Conservation (phyloP, 108 stramenopile genomes). For the Cylindrotheca closterium region DNA sequence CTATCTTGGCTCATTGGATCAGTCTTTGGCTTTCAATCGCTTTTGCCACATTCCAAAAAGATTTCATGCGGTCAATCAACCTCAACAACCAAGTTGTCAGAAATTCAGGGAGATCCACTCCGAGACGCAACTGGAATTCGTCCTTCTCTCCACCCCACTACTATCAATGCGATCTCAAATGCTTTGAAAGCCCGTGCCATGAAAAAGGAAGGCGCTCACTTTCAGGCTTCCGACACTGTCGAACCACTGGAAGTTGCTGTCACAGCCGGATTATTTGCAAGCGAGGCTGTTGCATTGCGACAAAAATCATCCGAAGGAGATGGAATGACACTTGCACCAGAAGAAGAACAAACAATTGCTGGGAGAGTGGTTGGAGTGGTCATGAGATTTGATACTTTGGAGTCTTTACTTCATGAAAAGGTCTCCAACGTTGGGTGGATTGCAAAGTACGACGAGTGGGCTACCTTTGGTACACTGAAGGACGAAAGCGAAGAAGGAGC, state of each 20-base stretch:
- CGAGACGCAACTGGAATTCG: conserved; percentile 73
- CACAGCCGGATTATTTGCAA: conserved; percentile 58
- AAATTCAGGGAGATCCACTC: conserved; percentile 53
- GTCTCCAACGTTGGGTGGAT: conserved; percentile 48
- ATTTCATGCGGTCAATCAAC: too few relatives aligned
- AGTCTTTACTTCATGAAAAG: conserved; percentile 29
- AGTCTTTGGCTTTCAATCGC: too few relatives aligned
- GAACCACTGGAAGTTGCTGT: conserved; percentile 65
- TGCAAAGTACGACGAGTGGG: conserved; percentile 60
- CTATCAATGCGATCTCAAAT: conserved; percentile 79
- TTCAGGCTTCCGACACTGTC: conserved; percentile 18
- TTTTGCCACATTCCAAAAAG: too few relatives aligned
- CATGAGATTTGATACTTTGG: conserved; percentile 75
- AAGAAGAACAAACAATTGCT: conserved; percentile 70
- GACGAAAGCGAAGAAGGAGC: conserved; percentile 38
- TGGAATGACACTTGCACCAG: conserved; percentile 38
- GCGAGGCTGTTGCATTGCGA: conserved; percentile 56
- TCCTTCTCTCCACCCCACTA: conserved; percentile 82
- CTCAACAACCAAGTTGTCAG: too few relatives aligned
- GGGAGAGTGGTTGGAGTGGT: conserved; percentile 82
- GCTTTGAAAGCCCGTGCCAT: conserved; percentile 53
- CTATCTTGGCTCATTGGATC: too few relatives aligned
- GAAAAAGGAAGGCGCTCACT: conserved; percentile 13
- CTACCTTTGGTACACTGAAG: conserved; percentile 60
- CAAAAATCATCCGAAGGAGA: conserved; percentile 46